Base-by-base conservation (phyloP, 768 basidiomycete genomes). In the Panaeolus papilionaceus region DNA sequence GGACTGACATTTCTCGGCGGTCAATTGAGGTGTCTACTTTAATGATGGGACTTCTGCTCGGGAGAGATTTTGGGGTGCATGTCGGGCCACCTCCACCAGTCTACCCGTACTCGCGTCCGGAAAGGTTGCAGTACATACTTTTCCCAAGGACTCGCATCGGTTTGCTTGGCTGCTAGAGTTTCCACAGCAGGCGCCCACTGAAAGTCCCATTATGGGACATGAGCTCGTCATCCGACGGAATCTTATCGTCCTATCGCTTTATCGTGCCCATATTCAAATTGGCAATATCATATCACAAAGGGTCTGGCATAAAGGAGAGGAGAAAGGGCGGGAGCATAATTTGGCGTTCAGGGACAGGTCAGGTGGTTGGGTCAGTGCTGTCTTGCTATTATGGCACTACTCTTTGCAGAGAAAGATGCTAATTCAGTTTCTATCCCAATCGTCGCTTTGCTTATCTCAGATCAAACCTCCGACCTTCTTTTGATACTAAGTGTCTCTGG, bases 111-210 rank as follows among this genome's bases (percentile, higher is more conserved):
- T 58, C 54, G 54, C 28, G 14, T 33, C 54, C 54, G 26, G 1
- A 1, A 28, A 58, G 20, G 8, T 47, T 11, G 23, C 23, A 23
- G 23, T 23, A 47, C 3, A 10, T 12, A 33, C 6, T 33, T 23
- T 23, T 58, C 28, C 54, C 54, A 58, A 58, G 54, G 37, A 33
- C 33, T 58, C 26, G 28, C 28, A 33, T 33, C 54, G 14, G 33
- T 28, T 33, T 12, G 28, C 28, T 58, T 28, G 54, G 54, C 26
- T 28, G n/a, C 4, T 47, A 12, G 54, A 58, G 54, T 58, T 58
- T 58, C 54, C 28, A 58, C 54, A 58, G 54, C 54, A 58, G 54
- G 54, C 54, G 54, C 54, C 28, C 54, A 58, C 54, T 58, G 54
- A n/a, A 16, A n/a, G 26, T 16, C 54, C 33, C 11, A 12, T 37